phyloP scores from a whole-genome alignment of 495 filamentous ascomycete species.

The Umbilicaria muhlenbergii region DNA sequence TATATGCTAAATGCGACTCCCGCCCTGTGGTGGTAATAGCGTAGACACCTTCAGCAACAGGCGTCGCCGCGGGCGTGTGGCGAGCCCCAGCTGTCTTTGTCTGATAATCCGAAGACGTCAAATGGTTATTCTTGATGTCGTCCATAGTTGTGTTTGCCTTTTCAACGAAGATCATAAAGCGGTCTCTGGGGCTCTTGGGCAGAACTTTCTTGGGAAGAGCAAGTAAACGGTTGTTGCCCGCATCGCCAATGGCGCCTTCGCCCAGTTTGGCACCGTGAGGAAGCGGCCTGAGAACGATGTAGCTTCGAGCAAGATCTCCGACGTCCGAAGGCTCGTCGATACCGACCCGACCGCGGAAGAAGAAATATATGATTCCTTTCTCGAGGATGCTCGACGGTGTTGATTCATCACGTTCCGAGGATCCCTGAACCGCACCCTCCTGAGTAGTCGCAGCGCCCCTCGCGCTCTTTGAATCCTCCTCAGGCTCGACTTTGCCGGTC shows the following conservation, averaged over 20 bases:
- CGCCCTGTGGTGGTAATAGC: constrained; percentile 58
- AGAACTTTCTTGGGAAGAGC: constrained; percentile 78
- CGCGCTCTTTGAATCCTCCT: constrained; percentile 2
- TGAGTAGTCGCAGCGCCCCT: constrained; percentile 1
- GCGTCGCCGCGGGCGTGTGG: constrained; percentile 53
- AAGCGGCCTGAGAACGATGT: constrained; percentile 68
- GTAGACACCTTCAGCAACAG: constrained; percentile 77
- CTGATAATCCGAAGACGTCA: constrained; percentile 49
- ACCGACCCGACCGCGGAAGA: constrained; percentile 63
- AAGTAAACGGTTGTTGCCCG: constrained; percentile 52
- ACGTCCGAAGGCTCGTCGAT: constrained; percentile 55
- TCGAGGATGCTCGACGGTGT: constrained; percentile 68
- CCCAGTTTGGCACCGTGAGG: constrained; percentile 51
- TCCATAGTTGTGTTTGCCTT: constrained; percentile 51
- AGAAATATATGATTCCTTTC: constrained; percentile 92
- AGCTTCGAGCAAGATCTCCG: constrained; percentile 61
- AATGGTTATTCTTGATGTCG: constrained; percentile 56
- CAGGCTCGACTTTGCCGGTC: background rate
- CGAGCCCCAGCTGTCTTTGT: constrained; percentile 64
- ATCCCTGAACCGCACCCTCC: constrained; percentile 16
- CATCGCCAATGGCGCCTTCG: constrained; percentile 43
- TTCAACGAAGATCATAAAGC: constrained; percentile 76
- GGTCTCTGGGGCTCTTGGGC: constrained; percentile 52
- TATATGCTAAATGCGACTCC: constrained; percentile 65
- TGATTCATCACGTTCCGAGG: constrained; percentile 32